These are phyloP conservation scores for Cladosporium sp. DNA, from an alignment of 2,329 filamentous ascomycete genomes.

Conservation along the genomic window DNA sequence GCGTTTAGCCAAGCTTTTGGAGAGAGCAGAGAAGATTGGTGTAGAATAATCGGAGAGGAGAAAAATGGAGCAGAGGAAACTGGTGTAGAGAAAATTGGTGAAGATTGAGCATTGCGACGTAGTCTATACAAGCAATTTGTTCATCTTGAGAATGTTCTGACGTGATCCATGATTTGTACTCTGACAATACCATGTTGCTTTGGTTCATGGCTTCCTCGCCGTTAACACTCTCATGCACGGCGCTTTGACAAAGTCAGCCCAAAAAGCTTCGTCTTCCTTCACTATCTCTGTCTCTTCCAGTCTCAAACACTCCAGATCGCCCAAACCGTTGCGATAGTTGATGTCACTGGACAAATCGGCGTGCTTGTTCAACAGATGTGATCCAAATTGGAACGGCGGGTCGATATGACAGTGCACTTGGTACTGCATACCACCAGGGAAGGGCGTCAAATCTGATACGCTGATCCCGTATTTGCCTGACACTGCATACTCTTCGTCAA, in stretches of 20 bases:
- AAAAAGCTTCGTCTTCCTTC: constrained; percentile 22
- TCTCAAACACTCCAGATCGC: constrained; percentile 14
- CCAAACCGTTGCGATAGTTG: constrained; percentile 21
- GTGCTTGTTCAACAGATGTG: constrained; percentile 18
- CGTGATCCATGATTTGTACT: not conserved
- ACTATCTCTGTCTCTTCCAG: constrained; percentile 20
- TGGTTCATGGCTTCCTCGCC: constrained; percentile 18
- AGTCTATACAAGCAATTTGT: not conserved
- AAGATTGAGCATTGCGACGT: not conserved
- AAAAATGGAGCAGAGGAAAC: not conserved
- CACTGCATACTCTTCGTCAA: not conserved
- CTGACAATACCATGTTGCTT: too few relatives aligned
- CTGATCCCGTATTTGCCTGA: constrained; percentile 25
- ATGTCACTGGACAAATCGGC: constrained; percentile 22
- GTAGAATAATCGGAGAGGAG: not conserved
- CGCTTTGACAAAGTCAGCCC: constrained; percentile 25
- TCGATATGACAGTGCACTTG: constrained; percentile 17
- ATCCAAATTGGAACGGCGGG: constrained; percentile 22
- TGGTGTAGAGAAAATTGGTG: not conserved
- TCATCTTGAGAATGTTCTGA: not conserved
- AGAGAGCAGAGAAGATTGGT: not conserved
- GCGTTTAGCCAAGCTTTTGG: not conserved
- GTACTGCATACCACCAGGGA: constrained; percentile 23
- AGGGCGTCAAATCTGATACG: constrained; percentile 19
- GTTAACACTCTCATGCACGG: constrained; percentile 25